A percentile compares a stretch with the other conserved stretches of the same genome.
Conservation (phyloP, 352 stramenopile genomes). For the Halophytophthora batemanensis region DNA sequence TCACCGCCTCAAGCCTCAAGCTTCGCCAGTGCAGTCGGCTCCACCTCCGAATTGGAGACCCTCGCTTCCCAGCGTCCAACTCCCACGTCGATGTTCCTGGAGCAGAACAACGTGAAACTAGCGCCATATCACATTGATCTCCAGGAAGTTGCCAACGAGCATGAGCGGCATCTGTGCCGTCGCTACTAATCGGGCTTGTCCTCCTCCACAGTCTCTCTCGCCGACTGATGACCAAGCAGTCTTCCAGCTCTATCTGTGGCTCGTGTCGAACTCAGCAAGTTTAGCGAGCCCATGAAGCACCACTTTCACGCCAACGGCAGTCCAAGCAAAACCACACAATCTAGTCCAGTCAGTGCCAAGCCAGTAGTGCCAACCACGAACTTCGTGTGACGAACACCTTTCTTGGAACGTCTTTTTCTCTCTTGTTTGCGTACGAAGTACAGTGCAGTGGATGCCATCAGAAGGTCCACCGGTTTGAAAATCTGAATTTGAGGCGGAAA, state of each 20-base stretch:
- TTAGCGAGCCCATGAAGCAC: no score
- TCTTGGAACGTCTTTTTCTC: no score
- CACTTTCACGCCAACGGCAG: no score
- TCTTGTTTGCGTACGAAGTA: no score
- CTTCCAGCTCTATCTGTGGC: not conserved
- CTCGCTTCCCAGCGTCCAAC: not conserved
- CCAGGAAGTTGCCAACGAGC: constrained; percentile 32
- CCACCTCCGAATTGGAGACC: not conserved
- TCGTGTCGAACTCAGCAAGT: not conserved
- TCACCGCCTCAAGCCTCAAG: not conserved
- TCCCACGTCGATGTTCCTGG: constrained; percentile 2
- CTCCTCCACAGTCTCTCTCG: constrained; percentile 27
- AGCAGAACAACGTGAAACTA: constrained; percentile 17
- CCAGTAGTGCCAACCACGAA: no score
- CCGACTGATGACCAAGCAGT: constrained; percentile 16
- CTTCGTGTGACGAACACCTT: no score
- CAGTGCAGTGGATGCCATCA: no score
- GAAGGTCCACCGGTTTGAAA: no score
- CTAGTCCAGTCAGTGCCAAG: no score
- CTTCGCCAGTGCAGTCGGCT: constrained; percentile 1
- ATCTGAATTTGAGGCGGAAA: no score
- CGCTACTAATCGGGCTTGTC: constrained; percentile 25
- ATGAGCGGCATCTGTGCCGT: constrained; percentile 16
- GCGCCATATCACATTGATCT: constrained; percentile 30
- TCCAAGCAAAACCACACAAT: no score